A percentile compares a stretch with the other conserved stretches of the same genome.
phyloP scores from a whole-genome alignment of 331 rosid species.

The Acacia concinna region DNA sequence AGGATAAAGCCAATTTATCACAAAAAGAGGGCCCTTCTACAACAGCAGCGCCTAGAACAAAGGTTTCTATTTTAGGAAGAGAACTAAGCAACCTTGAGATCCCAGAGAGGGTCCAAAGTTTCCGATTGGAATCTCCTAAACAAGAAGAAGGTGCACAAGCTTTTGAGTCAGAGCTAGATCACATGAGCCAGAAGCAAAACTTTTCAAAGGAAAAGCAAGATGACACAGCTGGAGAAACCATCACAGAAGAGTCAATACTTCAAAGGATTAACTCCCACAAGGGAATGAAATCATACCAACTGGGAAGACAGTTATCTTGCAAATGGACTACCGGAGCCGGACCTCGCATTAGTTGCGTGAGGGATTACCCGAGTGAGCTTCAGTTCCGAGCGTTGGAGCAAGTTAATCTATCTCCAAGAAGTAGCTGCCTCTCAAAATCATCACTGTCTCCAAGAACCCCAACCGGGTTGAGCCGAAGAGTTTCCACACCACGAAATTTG shows the following conservation, averaged over 20 bases:
- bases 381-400: constrained; percentile 49
- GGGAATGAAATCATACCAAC: constrained; percentile 53
- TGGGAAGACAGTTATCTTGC: constrained; percentile 66
- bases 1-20: constrained; percentile 26
- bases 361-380: constrained; percentile 69
- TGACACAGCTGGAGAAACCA: constrained; percentile 39
- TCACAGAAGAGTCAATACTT: constrained; percentile 55
- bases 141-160: constrained; percentile 31
- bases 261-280: constrained; percentile 59
- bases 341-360: constrained; percentile 68
- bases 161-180: constrained; percentile 30
- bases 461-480: not conserved
- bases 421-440: not conserved
- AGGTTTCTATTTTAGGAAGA: constrained; percentile 13
- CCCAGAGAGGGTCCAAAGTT: constrained; percentile 31
- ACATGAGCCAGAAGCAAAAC: constrained; percentile 29
- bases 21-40: constrained; percentile 22
- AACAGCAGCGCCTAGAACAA: constrained; percentile 29
- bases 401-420: constrained; percentile 16
- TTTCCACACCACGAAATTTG: not conserved
- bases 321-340: constrained; percentile 84
- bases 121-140: not conserved
- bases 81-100: constrained; percentile 46
- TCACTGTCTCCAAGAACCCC: not conserved
- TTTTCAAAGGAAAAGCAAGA: constrained; percentile 31